Evolutionary conservation across 192 early-diverging fungal species (phyloP).

Genomic region (Diversispora eburnea): DNA sequence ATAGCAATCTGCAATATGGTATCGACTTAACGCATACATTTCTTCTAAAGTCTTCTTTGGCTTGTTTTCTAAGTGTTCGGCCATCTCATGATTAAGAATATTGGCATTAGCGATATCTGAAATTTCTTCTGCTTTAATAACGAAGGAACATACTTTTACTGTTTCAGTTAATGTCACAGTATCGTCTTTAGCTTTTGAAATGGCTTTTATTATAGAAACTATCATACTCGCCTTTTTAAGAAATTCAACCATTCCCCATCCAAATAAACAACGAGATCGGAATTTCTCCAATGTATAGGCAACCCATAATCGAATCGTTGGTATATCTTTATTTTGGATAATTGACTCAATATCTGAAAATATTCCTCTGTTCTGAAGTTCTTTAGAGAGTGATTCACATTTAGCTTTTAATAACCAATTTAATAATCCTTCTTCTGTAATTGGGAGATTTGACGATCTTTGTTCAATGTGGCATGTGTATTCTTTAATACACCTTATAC

Average conservation of each 20-base stretch:
- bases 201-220: too few species aligned
- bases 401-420: too few species aligned
- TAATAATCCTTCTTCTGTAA: too few species aligned
- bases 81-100: too few species aligned
- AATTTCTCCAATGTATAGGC: neutral
- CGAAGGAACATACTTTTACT: neutral
- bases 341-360: neutral
- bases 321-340: neutral
- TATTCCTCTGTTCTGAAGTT: slow-evolving; percentile 3
- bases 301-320: too few species aligned
- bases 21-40: too few species aligned
- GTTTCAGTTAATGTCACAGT: neutral
- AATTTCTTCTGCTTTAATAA: neutral
- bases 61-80: too few species aligned
- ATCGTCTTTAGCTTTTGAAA: neutral
- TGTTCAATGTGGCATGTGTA: neutral
- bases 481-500: neutral
- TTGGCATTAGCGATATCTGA: too few species aligned
- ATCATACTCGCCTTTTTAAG: neutral
- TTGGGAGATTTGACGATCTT: too few species aligned
- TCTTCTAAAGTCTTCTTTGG: too few species aligned
- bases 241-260: neutral
- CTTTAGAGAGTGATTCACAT: neutral
- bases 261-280: neutral
- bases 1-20: too few species aligned